Evolutionary conservation across 2,329 filamentous ascomycete genomes (phyloP).

Genomic region (Aspergillus brunneoviolaceus): DNA sequence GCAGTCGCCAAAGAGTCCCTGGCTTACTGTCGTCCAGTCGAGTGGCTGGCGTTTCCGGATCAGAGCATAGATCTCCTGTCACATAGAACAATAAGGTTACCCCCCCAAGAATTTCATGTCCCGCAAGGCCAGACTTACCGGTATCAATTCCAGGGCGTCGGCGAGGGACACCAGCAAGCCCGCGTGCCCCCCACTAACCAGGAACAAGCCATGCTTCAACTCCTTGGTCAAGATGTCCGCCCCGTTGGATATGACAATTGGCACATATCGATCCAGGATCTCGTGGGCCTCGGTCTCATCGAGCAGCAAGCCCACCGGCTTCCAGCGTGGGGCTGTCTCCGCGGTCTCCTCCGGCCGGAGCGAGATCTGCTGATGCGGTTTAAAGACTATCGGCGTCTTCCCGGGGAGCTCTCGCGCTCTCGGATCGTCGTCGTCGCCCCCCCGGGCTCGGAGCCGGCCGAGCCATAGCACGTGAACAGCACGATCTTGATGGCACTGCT

Average conservation of each 20-base stretch:
- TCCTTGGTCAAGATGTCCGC: slow-evolving; percentile 5
- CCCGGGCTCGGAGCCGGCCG: background rate
- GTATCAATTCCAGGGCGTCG: background rate
- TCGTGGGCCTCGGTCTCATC: slow-evolving; percentile 7
- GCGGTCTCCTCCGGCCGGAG: background rate
- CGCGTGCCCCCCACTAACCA: slow-evolving; percentile 10
- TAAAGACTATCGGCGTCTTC: slow-evolving; percentile 7
- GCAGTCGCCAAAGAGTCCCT: slow-evolving; percentile 6
- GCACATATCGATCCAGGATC: background rate
- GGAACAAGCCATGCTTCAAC: slow-evolving; percentile 9
- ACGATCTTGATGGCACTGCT: slow-evolving; percentile 1
- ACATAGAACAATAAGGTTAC: no score
- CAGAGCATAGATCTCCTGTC: background rate
- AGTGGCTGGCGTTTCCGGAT: background rate
- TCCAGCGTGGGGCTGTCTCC: background rate
- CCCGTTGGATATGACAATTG: no score
- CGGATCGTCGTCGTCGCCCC: no score
- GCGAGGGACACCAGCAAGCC: slow-evolving; percentile 3
- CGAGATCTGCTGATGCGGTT: slow-evolving; percentile 8
- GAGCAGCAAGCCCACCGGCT: slow-evolving; percentile 13
- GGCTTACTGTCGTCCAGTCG: slow-evolving; percentile 4
- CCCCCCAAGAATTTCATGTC: no score
- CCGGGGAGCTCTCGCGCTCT: background rate
- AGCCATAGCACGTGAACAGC: slow-evolving; percentile 17
- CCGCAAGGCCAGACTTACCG: slow-evolving; percentile 7